Evolutionary conservation across 352 stramenopile genomes (phyloP).

Genomic region (Pelagophyceae sp.): DNA sequence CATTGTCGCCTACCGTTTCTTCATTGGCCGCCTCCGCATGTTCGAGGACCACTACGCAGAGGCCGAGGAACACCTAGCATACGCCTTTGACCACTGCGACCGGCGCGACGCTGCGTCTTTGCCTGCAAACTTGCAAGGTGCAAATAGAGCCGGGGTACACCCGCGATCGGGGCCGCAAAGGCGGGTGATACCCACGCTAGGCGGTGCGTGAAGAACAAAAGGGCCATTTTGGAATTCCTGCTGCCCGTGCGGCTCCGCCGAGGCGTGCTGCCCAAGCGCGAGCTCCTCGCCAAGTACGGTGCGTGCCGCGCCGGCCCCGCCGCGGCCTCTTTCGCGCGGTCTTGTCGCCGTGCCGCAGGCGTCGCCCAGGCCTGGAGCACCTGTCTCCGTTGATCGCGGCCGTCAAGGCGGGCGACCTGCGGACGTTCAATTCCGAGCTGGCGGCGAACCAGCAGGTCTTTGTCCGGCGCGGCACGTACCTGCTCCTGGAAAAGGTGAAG

Average conservation of each 20-base stretch:
- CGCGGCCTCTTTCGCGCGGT: not conserved
- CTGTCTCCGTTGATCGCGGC: slow-evolving; percentile 70
- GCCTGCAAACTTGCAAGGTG: too few species aligned
- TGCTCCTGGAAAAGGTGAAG: slow-evolving; percentile 90
- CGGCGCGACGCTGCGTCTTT: too few species aligned
- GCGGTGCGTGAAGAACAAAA: slow-evolving; percentile 76
- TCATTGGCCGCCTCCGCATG: slow-evolving; percentile 86
- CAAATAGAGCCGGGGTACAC: too few species aligned
- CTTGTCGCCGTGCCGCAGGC: too few species aligned
- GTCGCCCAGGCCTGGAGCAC: slow-evolving; percentile 43
- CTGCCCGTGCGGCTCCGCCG: slow-evolving; percentile 84
- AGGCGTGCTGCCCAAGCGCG: slow-evolving; percentile 71
- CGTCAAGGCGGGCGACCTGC: slow-evolving; percentile 77
- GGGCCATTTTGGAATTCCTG: slow-evolving; percentile 84
- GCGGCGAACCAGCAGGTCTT: slow-evolving; percentile 75
- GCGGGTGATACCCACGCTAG: too few species aligned
- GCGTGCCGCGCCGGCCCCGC: slow-evolving; percentile 47
- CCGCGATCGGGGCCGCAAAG: too few species aligned
- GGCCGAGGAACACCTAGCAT: slow-evolving; percentile 82
- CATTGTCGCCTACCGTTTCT: slow-evolving; percentile 87
- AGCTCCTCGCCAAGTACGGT: slow-evolving; percentile 74
- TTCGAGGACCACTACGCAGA: slow-evolving; percentile 92
- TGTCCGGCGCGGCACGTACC: slow-evolving; percentile 81
- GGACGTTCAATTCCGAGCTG: slow-evolving; percentile 76
- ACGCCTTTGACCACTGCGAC: slow-evolving; percentile 82